Conservation (phyloP, 306 rosid species). For the Pyrus pyrifolia region DNA sequence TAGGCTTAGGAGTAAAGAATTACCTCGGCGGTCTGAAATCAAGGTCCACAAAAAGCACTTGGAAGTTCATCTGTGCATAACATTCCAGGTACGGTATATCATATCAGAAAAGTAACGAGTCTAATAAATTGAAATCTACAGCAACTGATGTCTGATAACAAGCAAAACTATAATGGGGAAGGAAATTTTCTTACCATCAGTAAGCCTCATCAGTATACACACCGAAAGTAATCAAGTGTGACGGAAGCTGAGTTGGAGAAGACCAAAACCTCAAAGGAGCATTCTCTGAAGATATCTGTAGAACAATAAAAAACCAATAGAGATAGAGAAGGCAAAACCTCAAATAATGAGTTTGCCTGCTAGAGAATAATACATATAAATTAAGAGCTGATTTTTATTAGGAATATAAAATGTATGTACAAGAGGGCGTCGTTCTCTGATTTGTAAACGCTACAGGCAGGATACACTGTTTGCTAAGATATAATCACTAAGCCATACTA, state of each 20-base stretch:
- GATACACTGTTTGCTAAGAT: constrained; percentile 69
- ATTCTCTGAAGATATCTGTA: constrained; percentile 27
- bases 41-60: constrained; percentile 4
- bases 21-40: constrained; percentile 13
- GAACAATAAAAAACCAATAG: constrained; percentile 19
- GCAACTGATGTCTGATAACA: not conserved
- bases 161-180: not conserved
- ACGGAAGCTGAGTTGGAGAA: constrained; percentile 9
- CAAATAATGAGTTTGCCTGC: not conserved
- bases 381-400: constrained; percentile 66
- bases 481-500: constrained; percentile 75
- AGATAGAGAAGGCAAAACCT: constrained; percentile 10
- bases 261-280: constrained; percentile 6
- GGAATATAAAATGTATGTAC: constrained; percentile 90
- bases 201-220: constrained; percentile 4
- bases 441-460: constrained; percentile 73
- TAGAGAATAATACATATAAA: constrained; percentile 21
- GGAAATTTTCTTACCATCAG: constrained; percentile 9
- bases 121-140: constrained; percentile 8
- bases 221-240: constrained; percentile 3
- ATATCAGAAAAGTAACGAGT: constrained; percentile 6
- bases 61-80: not conserved
- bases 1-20: constrained; percentile 3
- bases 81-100: constrained; percentile 2
- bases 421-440: constrained; percentile 73